These are phyloP conservation scores for Limnomonas spitsbergensis DNA, from an alignment of 139 green algal species.

Conservation along the genomic window DNA sequence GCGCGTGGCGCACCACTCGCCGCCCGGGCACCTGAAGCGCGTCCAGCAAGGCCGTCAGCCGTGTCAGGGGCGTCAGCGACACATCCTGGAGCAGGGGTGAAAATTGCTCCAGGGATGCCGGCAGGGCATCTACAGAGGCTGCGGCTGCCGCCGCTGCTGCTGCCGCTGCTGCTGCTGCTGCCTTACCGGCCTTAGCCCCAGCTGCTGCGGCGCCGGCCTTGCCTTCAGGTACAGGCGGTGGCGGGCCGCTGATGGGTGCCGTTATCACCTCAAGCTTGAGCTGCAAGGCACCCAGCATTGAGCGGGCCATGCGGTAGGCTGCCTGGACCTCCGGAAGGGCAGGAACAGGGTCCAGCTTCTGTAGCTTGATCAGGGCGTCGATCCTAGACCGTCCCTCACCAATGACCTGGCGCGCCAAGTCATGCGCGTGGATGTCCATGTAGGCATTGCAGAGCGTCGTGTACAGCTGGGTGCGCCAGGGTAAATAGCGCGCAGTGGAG, in stretches of 20 bases:
- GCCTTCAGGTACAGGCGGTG: not conserved
- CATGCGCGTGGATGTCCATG: conserved; percentile 16
- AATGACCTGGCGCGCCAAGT: conserved; percentile 18
- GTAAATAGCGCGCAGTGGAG: conserved; percentile 41
- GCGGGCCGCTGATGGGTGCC: not conserved
- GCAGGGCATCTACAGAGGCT: not conserved
- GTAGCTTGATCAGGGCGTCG: conserved; percentile 41
- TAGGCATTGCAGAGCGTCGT: conserved; percentile 29
- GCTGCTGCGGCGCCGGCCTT: not conserved
- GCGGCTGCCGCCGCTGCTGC: not conserved
- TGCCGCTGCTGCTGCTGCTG: not conserved
- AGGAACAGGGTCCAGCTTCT: conserved; percentile 58
- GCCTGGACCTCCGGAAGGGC: conserved; percentile 32
- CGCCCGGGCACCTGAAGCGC: conserved; percentile 30
- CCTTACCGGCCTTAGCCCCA: not conserved
- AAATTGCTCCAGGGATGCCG: conserved; percentile 7
- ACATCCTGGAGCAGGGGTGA: conserved; percentile 26
- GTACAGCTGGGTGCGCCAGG: conserved; percentile 54
- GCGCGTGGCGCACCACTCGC: conserved; percentile 29
- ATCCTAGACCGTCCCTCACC: conserved; percentile 37
- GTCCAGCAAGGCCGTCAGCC: conserved; percentile 29
- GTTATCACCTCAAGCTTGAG: conserved; percentile 32
- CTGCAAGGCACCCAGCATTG: conserved; percentile 38
- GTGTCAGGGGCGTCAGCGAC: conserved; percentile 4
- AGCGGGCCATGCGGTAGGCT: conserved; percentile 30